phyloP scores from a whole-genome alignment of 176 grass and related monocot species.

The Tillandsia fasciculata region DNA sequence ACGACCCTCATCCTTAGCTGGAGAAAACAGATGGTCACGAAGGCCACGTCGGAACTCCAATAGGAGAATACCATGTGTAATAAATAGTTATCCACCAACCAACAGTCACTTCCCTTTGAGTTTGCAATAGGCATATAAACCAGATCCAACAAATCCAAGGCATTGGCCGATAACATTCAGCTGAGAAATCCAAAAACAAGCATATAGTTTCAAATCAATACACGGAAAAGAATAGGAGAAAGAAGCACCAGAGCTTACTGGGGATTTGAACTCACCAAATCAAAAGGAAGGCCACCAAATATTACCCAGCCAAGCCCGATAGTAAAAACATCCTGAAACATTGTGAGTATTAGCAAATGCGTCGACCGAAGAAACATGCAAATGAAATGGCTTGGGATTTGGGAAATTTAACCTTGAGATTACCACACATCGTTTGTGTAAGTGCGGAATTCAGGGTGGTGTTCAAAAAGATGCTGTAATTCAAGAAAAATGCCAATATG shows the following conservation, averaged over 20 bases:
- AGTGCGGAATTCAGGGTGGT: conserved; percentile 96
- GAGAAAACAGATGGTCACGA: not conserved
- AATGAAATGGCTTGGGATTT: conserved; percentile 4
- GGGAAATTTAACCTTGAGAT: conserved; percentile 65
- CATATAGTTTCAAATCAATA: conserved; percentile 17
- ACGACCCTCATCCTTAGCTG: not conserved
- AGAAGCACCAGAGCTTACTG: not conserved
- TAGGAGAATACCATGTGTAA: conserved; percentile 3
- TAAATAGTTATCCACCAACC: not conserved
- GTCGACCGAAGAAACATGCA: conserved; percentile 5
- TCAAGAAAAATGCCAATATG: conserved; percentile 84
- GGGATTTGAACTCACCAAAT: conserved; percentile 47
- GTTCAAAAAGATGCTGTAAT: conserved; percentile 96
- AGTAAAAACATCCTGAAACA: conserved; percentile 76
- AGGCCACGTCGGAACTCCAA: not conserved
- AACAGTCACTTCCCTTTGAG: conserved; percentile 63
- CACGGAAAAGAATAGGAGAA: not conserved
- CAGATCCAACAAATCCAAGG: conserved; percentile 80
- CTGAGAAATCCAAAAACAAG: conserved; percentile 24
- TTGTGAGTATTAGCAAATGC: conserved; percentile 2
- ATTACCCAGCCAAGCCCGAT: conserved; percentile 91
- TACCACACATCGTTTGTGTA: conserved; percentile 95
- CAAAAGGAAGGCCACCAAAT: conserved; percentile 94
- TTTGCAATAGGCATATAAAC: conserved; percentile 94
- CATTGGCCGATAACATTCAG: conserved; percentile 93